These are phyloP conservation scores for Fraxinus excelsior DNA, from an alignment of 257 asterid species.

Conservation along the genomic window DNA sequence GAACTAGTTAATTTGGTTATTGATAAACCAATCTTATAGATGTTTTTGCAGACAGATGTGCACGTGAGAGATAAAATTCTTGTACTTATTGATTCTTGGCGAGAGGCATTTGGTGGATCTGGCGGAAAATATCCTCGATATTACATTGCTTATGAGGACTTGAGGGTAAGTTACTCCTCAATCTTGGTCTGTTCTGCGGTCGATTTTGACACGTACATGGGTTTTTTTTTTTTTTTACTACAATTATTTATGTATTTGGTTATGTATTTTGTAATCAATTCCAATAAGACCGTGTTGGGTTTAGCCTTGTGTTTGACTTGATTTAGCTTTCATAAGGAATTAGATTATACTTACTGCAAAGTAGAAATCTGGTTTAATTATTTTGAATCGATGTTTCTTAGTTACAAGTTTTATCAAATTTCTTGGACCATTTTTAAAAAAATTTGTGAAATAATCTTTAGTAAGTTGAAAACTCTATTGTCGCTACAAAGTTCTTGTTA, in stretches of 20 bases:
- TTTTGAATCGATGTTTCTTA: not conserved
- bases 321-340: not conserved
- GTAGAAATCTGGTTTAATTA: not conserved
- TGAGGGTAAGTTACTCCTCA: conserved; percentile 54
- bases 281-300: not conserved
- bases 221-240: too few species aligned
- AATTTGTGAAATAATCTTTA: not conserved
- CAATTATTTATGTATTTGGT: not conserved
- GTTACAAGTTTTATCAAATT: not conserved
- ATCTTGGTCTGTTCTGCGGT: not conserved
- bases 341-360: not conserved
- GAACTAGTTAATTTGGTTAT: not conserved
- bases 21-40: not conserved
- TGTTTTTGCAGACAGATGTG: conserved; percentile 76
- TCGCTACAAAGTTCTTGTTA: not conserved
- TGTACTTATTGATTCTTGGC: conserved; percentile 80
- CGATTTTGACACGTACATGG: not conserved
- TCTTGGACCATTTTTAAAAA: not conserved
- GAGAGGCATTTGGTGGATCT: conserved; percentile 89
- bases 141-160: conserved; percentile 81
- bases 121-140: conserved; percentile 89
- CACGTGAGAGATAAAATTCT: conserved; percentile 75
- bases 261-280: too few species aligned
- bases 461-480: not conserved
- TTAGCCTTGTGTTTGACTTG: not conserved